Base-by-base conservation (phyloP, 2,329 filamentous ascomycete genomes). In the Pseudogymnoascus pannorum region DNA sequence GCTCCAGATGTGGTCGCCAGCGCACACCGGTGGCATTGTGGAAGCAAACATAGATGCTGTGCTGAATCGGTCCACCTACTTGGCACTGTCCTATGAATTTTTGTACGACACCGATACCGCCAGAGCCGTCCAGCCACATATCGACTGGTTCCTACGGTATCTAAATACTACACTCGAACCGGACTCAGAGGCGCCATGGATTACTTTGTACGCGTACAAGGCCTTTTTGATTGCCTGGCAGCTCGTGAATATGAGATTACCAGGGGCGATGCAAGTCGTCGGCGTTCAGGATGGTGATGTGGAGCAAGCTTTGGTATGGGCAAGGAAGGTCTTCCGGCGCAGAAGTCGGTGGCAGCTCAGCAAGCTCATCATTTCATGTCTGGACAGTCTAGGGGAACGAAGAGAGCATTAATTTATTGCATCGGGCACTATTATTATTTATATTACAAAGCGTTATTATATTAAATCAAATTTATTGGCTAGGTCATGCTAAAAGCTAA, bases 161-260 rank as follows among this genome's bases (percentile, higher is more conserved):
- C 67, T 76, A 24, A 70, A 76, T 31, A 59, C 61, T 0, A 65
- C 67, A 1, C 12, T 66, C 2, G 29, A 61, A 0, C 67, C 70
- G 1, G 66, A 67, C 3, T 60, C 66, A 0, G 75, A 77, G 62
- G 72, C 75, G 0, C 75, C 75, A 0, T 77, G 75, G 75, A 68
- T 75, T 8, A 67, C 70, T 0, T 40, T 77, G 3, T 77, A 75
- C 60, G 73, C 73, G 5, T 77, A 75, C 63, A 75, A 74, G 61
- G 73, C 73, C 0, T 75, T 76, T 61, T 63, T 76, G 58, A 75
- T 76, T 60, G 75, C 75, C 0, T 76, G 73, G 72, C 72, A 76
- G 61, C 68, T 76, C 6, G 62, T 75, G 1, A 61, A 67, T 22
- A 71, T 66, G 0, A 68, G 72, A 0, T 60, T 72, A 1, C 22